Evolutionary conservation across 2,329 filamentous ascomycete species (phyloP).

Genomic region (Xylariaceae sp.): DNA sequence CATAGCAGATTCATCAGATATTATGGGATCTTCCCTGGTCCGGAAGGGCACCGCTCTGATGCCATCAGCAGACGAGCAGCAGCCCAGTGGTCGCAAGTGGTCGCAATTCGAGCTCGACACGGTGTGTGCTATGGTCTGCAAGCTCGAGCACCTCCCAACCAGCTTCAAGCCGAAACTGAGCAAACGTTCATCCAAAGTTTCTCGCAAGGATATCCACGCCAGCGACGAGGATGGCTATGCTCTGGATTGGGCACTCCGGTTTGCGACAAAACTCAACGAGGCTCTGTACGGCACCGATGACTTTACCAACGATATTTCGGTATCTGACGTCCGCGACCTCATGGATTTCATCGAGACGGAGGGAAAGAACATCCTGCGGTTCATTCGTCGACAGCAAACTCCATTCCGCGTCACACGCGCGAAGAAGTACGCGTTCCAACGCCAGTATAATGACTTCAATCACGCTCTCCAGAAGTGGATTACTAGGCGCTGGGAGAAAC

Average conservation of each 20-base stretch:
- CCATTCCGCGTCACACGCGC: conserved; percentile 35
- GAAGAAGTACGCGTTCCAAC: conserved; percentile 35
- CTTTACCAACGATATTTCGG: conserved; percentile 8
- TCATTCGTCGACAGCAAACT: conserved; percentile 33
- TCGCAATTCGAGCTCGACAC: conserved; percentile 35
- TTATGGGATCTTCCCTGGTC: neutral
- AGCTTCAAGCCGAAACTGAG: neutral
- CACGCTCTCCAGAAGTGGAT: conserved; percentile 34
- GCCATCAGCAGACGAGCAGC: neutral
- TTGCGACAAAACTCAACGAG: conserved; percentile 40
- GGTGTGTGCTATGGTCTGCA: conserved; percentile 39
- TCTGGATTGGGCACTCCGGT: conserved; percentile 13
- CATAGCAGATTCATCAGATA: conserved; percentile 12
- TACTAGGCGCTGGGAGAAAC: neutral
- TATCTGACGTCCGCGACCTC: conserved; percentile 26
- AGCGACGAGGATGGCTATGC: neutral
- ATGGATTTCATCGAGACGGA: conserved; percentile 35
- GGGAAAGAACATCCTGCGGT: conserved; percentile 34
- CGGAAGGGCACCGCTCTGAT: neutral
- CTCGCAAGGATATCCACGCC: neutral
- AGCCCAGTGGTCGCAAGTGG: conserved; percentile 24
- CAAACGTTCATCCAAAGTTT: neutral
- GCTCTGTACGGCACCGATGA: conserved; percentile 31
- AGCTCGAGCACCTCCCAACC: conserved; percentile 23
- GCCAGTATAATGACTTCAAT: conserved; percentile 32